A percentile compares a stretch with the other conserved stretches of the same genome.
These are phyloP conservation scores for Volvox reticuliferus DNA, from an alignment of 139 green algal species.

Conservation along the genomic window DNA sequence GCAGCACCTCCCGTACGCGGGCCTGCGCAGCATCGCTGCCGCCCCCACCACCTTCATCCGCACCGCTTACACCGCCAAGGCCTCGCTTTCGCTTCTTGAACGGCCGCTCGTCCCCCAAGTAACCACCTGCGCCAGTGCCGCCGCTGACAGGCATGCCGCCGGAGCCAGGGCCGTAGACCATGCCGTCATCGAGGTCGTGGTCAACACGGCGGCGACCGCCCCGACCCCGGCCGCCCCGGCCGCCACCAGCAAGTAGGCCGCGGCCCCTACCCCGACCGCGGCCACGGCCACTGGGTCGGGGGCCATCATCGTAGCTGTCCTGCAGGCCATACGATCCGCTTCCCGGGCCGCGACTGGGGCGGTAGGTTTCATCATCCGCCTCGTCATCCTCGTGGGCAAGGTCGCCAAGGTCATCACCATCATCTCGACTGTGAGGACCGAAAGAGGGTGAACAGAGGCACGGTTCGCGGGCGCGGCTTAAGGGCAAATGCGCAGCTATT, in stretches of 20 bases:
- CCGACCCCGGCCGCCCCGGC: conserved; percentile 39
- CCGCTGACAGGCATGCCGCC: background rate
- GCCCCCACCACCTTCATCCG: background rate
- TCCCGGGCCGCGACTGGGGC: conserved; percentile 23
- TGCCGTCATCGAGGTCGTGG: background rate
- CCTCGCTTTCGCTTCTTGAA: conserved; percentile 39
- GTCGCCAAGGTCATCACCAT: conserved; percentile 32
- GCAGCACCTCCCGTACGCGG: conserved; percentile 52
- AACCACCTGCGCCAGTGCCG: background rate
- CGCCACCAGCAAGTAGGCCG: conserved; percentile 8
- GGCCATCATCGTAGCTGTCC: conserved; percentile 44
- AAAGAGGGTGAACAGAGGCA: background rate
- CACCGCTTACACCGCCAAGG: background rate
- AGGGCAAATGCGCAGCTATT: no score
- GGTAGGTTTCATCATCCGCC: conserved; percentile 44
- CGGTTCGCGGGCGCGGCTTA: no score
- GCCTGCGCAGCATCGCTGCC: conserved; percentile 6
- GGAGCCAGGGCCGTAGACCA: background rate
- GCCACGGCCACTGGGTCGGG: conserved; percentile 1
- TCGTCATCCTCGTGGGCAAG: conserved; percentile 51
- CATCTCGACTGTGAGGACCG: background rate
- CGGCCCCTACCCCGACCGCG: background rate
- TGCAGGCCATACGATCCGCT: conserved; percentile 7
- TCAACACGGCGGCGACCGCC: conserved; percentile 12
- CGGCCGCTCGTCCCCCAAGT: conserved; percentile 4